phyloP scores from a whole-genome alignment of 441 rosid species.

The Metrosideros polymorpha region DNA sequence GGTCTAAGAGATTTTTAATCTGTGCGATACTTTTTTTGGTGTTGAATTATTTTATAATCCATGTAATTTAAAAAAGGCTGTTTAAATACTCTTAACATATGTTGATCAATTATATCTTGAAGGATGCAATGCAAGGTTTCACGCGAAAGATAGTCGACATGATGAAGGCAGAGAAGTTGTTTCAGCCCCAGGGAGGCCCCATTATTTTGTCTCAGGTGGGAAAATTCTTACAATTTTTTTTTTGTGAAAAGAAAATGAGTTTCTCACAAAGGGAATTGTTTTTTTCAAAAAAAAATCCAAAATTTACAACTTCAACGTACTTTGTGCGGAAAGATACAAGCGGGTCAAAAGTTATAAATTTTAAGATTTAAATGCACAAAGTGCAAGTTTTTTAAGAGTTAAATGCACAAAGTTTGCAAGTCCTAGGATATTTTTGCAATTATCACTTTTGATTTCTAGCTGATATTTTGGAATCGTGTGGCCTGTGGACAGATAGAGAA shows the following conservation, averaged over 20 bases:
- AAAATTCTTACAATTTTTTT: not conserved
- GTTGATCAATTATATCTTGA: not conserved
- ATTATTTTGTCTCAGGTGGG: conserved; percentile 7
- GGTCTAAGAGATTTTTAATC: not conserved
- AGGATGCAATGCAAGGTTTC: conserved; percentile 9
- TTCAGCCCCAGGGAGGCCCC: conserved; percentile 11
- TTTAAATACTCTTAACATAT: not conserved
- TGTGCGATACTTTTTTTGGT: not conserved
- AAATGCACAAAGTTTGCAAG: not conserved
- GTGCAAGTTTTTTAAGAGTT: not conserved
- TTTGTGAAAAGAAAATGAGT: not conserved
- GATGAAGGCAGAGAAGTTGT: conserved; percentile 9
- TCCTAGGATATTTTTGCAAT: not conserved
- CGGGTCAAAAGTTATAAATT: not conserved
- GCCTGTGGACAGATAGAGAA: conserved; percentile 40
- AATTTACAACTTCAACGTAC: not conserved
- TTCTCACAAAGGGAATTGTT: not conserved
- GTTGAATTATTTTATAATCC: not conserved
- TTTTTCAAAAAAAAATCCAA: not conserved
- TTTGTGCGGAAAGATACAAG: not conserved
- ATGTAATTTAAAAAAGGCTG: not conserved
- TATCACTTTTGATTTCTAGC: not conserved
- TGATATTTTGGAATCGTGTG: not conserved
- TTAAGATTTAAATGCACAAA: not conserved
- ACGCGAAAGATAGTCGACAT: conserved; percentile 1